Base-by-base conservation (phyloP, 441 rosid species). In the Codiaeum variegatum region DNA sequence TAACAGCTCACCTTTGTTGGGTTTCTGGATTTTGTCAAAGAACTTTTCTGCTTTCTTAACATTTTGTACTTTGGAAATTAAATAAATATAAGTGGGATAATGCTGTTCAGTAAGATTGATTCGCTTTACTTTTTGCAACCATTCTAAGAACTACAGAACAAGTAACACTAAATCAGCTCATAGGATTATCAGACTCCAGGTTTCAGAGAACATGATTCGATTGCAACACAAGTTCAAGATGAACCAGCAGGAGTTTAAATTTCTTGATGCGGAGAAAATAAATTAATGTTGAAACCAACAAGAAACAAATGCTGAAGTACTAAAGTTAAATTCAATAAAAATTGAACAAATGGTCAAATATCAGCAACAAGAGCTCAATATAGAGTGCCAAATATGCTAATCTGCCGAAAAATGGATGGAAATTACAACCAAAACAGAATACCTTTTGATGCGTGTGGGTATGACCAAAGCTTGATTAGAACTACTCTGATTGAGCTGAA, bases 71-170 rank as follows among this genome's bases (percentile, higher is more conserved):
- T 67, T 73, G 5, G 74, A 77, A 24, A 83, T 69, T 66, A 75
- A 73, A 66, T 75, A 70, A 69, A 80, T 29, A 54, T 67, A 78
- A 28, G 65, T 69, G 26, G 83, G 73, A 75, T 77, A 83, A 47
- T 79, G 58, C 59, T 55, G 21, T 55, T 73, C 80, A 0, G 59
- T 46, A 52, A 75, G 28, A 31, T 80, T 77, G 49, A 58, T 23
- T 40, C 21, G 68, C 69, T 71, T 26, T 44, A 59, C 62, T 28
- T 19, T 72, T 68, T 56, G 78, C 66, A 75, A 51, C 83, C 83
- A 83, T 67, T 83, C 78, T 5, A 73, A 77, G 51, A 83, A 72
- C 85, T 77, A 76, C 77, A 75, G 49, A 4, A 38, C 36, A 60
- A 31, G 40, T 19, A 56, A 19, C 19, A 6, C 3, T 2, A n/a